These are phyloP conservation scores for Crepidotus variabilis DNA, from an alignment of 768 basidiomycete genomes.

Conservation along the genomic window DNA sequence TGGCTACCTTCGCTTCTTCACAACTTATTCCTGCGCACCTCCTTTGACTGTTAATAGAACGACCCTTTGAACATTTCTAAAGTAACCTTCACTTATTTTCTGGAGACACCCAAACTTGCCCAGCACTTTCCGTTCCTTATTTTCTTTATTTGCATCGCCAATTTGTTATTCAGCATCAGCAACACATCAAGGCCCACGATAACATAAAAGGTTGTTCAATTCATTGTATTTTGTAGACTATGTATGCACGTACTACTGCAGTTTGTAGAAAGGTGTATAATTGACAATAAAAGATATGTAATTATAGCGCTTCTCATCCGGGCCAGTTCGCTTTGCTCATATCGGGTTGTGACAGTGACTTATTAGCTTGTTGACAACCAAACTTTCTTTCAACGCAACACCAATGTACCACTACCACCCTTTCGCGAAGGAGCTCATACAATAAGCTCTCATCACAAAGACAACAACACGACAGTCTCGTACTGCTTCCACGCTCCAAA, in stretches of 20 bases:
- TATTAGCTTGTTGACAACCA: no score
- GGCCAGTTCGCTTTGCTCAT: background rate
- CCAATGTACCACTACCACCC: no score
- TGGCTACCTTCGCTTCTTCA: background rate
- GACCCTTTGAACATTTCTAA: background rate
- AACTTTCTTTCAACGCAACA: no score
- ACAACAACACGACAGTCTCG: no score
- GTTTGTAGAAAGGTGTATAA: background rate
- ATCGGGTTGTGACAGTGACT: no score
- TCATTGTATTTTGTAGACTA: background rate
- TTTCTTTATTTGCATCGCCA: background rate
- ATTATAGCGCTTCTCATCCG: background rate
- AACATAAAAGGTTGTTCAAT: background rate
- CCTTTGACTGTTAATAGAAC: background rate
- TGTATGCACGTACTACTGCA: background rate
- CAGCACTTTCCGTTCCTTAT: background rate
- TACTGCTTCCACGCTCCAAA: no score
- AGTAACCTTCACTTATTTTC: background rate
- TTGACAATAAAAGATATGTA: background rate
- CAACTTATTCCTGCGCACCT: background rate
- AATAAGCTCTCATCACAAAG: no score
- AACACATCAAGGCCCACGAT: background rate
- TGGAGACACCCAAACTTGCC: background rate
- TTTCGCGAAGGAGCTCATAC: no score
- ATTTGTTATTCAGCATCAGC: background rate